Percentiles rank a stretch among this genome's conserved stretches.
phyloP scores from a whole-genome alignment of 352 stramenopile genomes.

The Peronospora tabacina region DNA sequence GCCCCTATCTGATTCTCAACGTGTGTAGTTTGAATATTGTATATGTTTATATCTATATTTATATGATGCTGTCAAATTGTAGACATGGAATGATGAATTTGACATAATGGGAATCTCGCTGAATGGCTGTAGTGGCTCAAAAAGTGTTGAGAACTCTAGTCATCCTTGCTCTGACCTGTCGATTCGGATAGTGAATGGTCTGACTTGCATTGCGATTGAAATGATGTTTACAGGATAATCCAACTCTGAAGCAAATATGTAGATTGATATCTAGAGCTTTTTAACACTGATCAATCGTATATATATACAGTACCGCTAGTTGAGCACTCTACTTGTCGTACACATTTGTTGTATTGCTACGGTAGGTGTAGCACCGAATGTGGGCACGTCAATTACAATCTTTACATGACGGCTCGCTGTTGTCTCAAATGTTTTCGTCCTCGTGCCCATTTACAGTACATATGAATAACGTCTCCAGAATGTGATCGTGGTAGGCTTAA shows the following conservation, averaged over 20 bases:
- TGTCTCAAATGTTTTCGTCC: too few species aligned
- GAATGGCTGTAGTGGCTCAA: slow-evolving; percentile 33
- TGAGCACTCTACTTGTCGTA: too few species aligned
- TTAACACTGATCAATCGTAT: slow-evolving; percentile 75
- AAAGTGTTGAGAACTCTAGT: slow-evolving; percentile 52
- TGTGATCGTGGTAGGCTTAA: too few species aligned
- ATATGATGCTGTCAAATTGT: not conserved
- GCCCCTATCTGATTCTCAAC: slow-evolving; percentile 77
- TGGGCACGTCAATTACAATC: too few species aligned
- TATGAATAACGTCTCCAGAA: too few species aligned
- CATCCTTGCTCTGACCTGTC: slow-evolving; percentile 76
- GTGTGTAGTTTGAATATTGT: slow-evolving; percentile 4
- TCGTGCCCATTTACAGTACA: too few species aligned
- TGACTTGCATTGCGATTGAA: slow-evolving; percentile 32
- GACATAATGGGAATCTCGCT: slow-evolving; percentile 81
- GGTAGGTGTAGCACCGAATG: too few species aligned
- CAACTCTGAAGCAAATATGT: slow-evolving; percentile 80
- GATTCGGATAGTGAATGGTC: not conserved
- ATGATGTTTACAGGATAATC: slow-evolving; percentile 75
- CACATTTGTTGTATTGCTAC: too few species aligned
- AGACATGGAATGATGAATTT: slow-evolving; percentile 66
- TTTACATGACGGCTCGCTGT: too few species aligned
- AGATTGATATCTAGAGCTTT: slow-evolving; percentile 71
- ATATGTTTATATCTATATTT: too few species aligned
- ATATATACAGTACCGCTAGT: too few species aligned